Evolutionary conservation across 2,329 filamentous ascomycete genomes (phyloP), one percentile per base, ranked within the genome.

Genomic region (Leptographium radiaticola): DNA sequence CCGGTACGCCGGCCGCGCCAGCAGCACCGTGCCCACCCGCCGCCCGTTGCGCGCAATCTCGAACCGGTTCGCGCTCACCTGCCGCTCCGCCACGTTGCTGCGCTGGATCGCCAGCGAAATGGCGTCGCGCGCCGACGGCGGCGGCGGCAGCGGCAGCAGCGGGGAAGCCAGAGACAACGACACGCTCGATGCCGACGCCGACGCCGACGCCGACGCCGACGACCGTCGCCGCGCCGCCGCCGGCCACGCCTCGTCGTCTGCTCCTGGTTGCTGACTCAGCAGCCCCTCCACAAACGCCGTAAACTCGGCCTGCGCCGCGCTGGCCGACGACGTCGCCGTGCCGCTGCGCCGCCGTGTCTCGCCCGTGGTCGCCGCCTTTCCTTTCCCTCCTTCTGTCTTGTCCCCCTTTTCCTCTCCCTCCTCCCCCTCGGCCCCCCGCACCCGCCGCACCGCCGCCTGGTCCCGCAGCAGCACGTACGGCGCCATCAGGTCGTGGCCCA

Each of bases 41-140:
- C 84, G 83, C n/a, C 90, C 90, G 63, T 89, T 90, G 15, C 91
- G 86, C 13, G 91, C 85, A 65, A 98, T 97, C 65, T 95, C 90
- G 66, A 97, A 98, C 42, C 89, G 83, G 63, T 95, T 96, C n/a
- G 85, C 80, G 64, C 87, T 90, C 61, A 89, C 18, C 18, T 43
- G 30, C 49, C 46, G 47, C 48, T 51, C 42, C 0, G 81, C 76
- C 60, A 84, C 71, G 60, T 89, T 89, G 64, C 88, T 89, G 59
- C 88, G 83, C 52, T 96, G 75, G 56, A 97, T 95, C 13, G 93
- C 87, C 57, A 95, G 76, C 64, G 96, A 88, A 62, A 98, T 95
- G 20, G 87, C 83, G 62, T 96, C 89, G 64, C 89, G 91, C 57
- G 79, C 85, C 2, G 80, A 81, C 4, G 77, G 69, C 1, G 76